A percentile compares a stretch with the other conserved stretches of the same genome.
Evolutionary conservation across 2,329 filamentous ascomycete species (phyloP).

Genomic region (Hypomyces rosellus): DNA sequence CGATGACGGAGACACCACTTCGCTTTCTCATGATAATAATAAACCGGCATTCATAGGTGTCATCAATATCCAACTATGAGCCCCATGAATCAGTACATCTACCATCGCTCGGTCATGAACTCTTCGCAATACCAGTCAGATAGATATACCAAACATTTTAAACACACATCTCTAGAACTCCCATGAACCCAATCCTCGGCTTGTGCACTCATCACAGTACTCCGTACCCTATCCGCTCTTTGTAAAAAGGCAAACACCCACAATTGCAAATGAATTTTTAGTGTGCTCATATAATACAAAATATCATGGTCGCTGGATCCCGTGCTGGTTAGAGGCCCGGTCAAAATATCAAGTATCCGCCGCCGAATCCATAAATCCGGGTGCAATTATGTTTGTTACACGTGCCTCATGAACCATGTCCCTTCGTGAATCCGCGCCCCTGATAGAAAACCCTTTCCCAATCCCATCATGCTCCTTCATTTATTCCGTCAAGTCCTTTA

Average conservation of each 20-base stretch:
- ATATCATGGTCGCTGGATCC: slow-evolving; percentile 10
- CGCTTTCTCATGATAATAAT: too few species aligned
- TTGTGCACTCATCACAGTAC: too few species aligned
- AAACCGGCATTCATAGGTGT: too few species aligned
- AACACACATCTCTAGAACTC: too few species aligned
- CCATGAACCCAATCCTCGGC: too few species aligned
- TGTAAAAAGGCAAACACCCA: background rate
- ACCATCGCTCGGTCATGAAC: too few species aligned
- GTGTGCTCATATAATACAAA: slow-evolving; percentile 12
- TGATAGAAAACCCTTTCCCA: slow-evolving; percentile 4
- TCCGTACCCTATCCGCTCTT: too few species aligned
- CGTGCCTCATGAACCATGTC: slow-evolving; percentile 2
- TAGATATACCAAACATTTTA: too few species aligned
- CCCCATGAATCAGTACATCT: too few species aligned
- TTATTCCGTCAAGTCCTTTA: slow-evolving; percentile 29
- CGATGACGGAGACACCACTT: too few species aligned
- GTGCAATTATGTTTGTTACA: background rate
- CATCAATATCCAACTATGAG: too few species aligned
- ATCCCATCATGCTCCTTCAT: background rate
- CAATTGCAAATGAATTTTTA: slow-evolving; percentile 2
- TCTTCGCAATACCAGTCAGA: too few species aligned
- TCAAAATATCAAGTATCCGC: slow-evolving; percentile 4
- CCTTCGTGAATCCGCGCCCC: slow-evolving; percentile 5
- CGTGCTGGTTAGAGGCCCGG: slow-evolving; percentile 9
- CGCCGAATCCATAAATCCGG: slow-evolving; percentile 8